Evolutionary conservation across 495 filamentous ascomycete genomes (phyloP), one percentile per base, ranked within the genome.

Genomic region (Annulohypoxylon maeteangense): DNA sequence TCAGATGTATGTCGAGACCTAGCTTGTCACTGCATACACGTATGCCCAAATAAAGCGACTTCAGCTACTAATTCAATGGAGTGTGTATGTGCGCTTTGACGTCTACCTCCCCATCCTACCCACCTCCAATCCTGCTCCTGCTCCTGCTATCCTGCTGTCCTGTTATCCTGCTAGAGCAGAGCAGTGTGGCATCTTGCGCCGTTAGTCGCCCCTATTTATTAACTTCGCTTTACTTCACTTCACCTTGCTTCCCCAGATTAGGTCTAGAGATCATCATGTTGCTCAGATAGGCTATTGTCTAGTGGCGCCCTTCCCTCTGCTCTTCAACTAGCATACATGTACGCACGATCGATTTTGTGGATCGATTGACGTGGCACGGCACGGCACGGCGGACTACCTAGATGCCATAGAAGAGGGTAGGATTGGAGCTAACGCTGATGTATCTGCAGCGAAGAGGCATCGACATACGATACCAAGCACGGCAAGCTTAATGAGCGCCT

Each of bases 401-500:
- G n/a, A 55, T 44, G 29, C 31, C 54, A 65, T 31, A 34, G 32
- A 25, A 44, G 18, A 32, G 25, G 38, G 47, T 63, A 20, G 40
- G 16, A 61, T 44, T 51, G 34, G 20, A 62, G 61, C 70, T 73
- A 65, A 73, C 47, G 40, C 18, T 4, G 25, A 45, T 31, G 25
- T 65, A 12, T 55, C 6, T 34, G 50, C 42, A 84, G 81, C 42
- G 72, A 83, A 31, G 74, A 80, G 71, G 82, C 82, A 10, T 62
- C 80, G 11, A 60, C 59, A 1, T 83, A 84, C 64, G 82, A 84
- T 59, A 32, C 65, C 8, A 83, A 80, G 67, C 78, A 83, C 47
- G 70, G 72, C 29, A 81, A 79, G 70, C 77, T 81, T 6, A 67
- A 78, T 29, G 72, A 76, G 16, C 74, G 75, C 50, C 63, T 84